Evolutionary conservation across 2,329 filamentous ascomycete genomes (phyloP).

Genomic region (Tolypocladium nubicola): DNA sequence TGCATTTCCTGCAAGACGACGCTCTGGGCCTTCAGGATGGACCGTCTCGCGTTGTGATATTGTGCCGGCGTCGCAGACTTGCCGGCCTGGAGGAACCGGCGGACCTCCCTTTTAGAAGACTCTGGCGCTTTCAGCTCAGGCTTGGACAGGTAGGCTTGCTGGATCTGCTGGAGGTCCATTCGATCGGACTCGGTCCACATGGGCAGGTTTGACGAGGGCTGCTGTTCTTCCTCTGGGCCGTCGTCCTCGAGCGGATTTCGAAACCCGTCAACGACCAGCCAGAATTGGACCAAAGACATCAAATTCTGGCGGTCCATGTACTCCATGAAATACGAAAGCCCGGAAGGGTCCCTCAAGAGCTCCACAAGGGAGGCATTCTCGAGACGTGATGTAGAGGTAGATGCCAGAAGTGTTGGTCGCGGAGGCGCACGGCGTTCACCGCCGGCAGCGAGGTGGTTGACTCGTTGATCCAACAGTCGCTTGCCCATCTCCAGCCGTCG

Average conservation of each 20-base stretch:
- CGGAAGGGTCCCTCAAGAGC: slow-evolving; percentile 80
- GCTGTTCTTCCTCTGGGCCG: slow-evolving; percentile 50
- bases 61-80: slow-evolving; percentile 66
- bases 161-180: slow-evolving; percentile 80
- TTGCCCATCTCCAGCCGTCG: slow-evolving; percentile 88
- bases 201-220: slow-evolving; percentile 47
- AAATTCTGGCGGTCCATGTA: slow-evolving; percentile 89
- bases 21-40: slow-evolving; percentile 74
- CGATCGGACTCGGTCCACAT: slow-evolving; percentile 79
- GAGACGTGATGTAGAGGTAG: slow-evolving; percentile 44
- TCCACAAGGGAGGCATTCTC: slow-evolving; percentile 72
- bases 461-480: slow-evolving; percentile 78
- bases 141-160: slow-evolving; percentile 77
- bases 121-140: slow-evolving; percentile 70
- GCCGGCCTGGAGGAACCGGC: slow-evolving; percentile 69
- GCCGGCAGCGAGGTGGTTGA: slow-evolving; percentile 66
- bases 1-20: slow-evolving; percentile 77
- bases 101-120: slow-evolving; percentile 58
- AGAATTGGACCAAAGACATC: slow-evolving; percentile 91
- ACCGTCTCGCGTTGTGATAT: slow-evolving; percentile 72
- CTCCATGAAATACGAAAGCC: slow-evolving; percentile 98
- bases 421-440: slow-evolving; percentile 34
- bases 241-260: slow-evolving; percentile 84
- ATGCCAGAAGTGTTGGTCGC: slow-evolving; percentile 12
- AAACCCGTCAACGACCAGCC: slow-evolving; percentile 94